Conservation (phyloP, 164 flowering plant species). For the Vitis riparia region DNA sequence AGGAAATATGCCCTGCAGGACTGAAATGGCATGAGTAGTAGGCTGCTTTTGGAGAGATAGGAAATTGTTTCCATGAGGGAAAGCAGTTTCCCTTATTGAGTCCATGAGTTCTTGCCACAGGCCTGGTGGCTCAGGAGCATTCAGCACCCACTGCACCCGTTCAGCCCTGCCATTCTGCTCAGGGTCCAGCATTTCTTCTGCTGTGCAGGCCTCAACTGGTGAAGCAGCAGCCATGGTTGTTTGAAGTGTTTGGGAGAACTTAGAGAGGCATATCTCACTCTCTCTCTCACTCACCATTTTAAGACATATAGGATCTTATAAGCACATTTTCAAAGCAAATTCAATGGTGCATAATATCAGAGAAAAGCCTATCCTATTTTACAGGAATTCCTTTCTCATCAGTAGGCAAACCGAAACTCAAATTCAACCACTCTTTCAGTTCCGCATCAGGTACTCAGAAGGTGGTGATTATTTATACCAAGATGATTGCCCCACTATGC, state of each 20-base stretch:
- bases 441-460: neutral
- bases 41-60: constrained; percentile 5
- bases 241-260: constrained; percentile 60
- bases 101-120: constrained; percentile 20
- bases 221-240: constrained; percentile 16
- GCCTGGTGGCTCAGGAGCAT: constrained; percentile 37
- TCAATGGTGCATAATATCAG: neutral
- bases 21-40: neutral
- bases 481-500: too few relatives aligned
- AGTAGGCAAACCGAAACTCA: neutral
- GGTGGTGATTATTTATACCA: constrained; percentile 1
- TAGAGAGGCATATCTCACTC: constrained; percentile 2
- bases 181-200: constrained; percentile 13
- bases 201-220: constrained; percentile 1
- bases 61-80: constrained; percentile 13
- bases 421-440: neutral
- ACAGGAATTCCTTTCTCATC: neutral
- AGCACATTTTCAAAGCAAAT: neutral
- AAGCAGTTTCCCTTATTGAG: constrained; percentile 17
- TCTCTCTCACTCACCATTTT: neutral
- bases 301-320: neutral
- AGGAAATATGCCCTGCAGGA: constrained; percentile 18
- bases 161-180: constrained; percentile 17
- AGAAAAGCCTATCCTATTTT: neutral
- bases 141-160: constrained; percentile 33